Evolutionary conservation across 371 early-diverging fungal genomes (phyloP), one percentile per base, ranked within the genome.

Genomic region (Rhizopus arrhizus): DNA sequence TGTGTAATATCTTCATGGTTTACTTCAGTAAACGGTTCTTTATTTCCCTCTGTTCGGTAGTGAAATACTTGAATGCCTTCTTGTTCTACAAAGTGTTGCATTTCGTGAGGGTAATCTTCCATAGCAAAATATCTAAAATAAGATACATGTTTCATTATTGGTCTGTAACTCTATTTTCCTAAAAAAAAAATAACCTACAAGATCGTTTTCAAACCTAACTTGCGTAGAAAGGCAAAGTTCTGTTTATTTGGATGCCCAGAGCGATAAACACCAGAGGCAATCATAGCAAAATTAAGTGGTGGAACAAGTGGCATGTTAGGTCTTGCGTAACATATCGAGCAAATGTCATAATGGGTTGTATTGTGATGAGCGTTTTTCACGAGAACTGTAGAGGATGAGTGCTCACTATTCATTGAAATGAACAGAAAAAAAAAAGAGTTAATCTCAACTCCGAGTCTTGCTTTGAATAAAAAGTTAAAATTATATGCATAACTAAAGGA

Each of bases 21-120:
- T 49, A 96, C 93, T 64, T 96, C 95, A 13, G 81, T 76, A 73
- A 95, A 96, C 1, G 97, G 98, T 62, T 96, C 96, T 84, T 95
- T 96, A 71, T 96, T 97, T 29, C 93, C 95, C 33, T 89, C 85
- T 49, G 95, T 89, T 53, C 82, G 68, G 63, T 87, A 88, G 55
- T 95, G 96, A 47, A 91, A 77, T 9, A 90, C 80, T 57, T 85
- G 80, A 40, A 98, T 90, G 2, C 77, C 68, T 69, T 95, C 86
- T 33, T 83, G 74, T 32, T 84, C 72, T 5, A 92, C 74, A 68
- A 95, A 97, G 34, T 85, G 81, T 35, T 80, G 68, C 78, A 93
- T 89, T 63, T 94, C 93, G 6, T 85, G 79, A 42, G 90, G 82
- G 69, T 90, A 90, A 29, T 93, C 93, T 59, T 94, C 95, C 50